Evolutionary conservation across 2,329 filamentous ascomycete genomes (phyloP).

Genomic region (Teratosphaeria nubilosa): DNA sequence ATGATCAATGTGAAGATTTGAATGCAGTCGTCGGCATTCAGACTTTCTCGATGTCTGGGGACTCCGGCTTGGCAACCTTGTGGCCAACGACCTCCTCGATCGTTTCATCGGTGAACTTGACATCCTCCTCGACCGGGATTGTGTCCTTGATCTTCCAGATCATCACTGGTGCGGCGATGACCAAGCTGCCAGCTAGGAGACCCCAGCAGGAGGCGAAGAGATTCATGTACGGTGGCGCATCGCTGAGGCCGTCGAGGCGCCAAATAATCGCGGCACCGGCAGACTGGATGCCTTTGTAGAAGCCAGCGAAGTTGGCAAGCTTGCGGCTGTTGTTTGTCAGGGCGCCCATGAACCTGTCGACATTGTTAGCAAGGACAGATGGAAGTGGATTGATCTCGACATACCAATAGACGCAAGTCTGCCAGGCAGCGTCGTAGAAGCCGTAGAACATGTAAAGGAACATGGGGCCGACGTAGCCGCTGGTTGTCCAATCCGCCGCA

Average conservation of each 20-base stretch:
- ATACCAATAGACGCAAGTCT: slow-evolving; percentile 81
- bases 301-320: slow-evolving; percentile 82
- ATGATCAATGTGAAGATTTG: neutral
- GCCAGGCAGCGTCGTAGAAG: slow-evolving; percentile 81
- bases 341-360: slow-evolving; percentile 71
- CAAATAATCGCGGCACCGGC: slow-evolving; percentile 69
- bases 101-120: slow-evolving; percentile 78
- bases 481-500: slow-evolving; percentile 56
- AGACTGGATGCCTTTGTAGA: slow-evolving; percentile 87
- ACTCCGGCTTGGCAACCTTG: slow-evolving; percentile 1
- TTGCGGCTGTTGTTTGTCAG: slow-evolving; percentile 88
- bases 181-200: slow-evolving; percentile 59
- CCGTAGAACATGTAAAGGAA: slow-evolving; percentile 88
- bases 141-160: slow-evolving; percentile 70
- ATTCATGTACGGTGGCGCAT: slow-evolving; percentile 51
- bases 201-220: slow-evolving; percentile 71
- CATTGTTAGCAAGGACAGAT: neutral
- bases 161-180: slow-evolving; percentile 72
- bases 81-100: slow-evolving; percentile 51
- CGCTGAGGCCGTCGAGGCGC: slow-evolving; percentile 53
- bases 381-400: slow-evolving; percentile 10
- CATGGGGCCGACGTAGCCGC: slow-evolving; percentile 66
- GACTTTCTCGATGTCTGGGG: slow-evolving; percentile 2
- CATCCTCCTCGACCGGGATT: slow-evolving; percentile 69
- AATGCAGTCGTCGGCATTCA: neutral